phyloP scores from a whole-genome alignment of 1,284 basidiomycete genomes.

The Schizophyllum commune region DNA sequence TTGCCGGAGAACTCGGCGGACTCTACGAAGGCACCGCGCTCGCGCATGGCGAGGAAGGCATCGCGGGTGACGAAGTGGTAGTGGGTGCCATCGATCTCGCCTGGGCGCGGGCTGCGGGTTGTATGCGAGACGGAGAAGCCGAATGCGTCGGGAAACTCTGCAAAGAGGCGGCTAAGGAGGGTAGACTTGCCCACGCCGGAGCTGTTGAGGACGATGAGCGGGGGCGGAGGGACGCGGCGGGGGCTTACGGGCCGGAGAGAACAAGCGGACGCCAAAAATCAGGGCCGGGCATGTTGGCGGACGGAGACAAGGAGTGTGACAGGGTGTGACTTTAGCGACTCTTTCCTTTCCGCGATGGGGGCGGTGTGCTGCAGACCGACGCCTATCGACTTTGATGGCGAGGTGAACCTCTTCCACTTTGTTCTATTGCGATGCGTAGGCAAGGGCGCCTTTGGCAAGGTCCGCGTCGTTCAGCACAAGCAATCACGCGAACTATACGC shows the following conservation, averaged over 20 bases:
- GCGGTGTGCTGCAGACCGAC: slow-evolving; percentile 77
- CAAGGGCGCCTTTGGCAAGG: slow-evolving; percentile 98
- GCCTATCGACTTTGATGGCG: slow-evolving; percentile 96
- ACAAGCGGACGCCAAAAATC: slow-evolving; percentile 54
- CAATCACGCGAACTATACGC: slow-evolving; percentile 93
- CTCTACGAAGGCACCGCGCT: slow-evolving; percentile 64
- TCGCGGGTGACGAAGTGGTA: slow-evolving; percentile 68
- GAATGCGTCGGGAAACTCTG: slow-evolving; percentile 78
- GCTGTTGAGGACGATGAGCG: slow-evolving; percentile 75
- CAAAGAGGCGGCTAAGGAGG: slow-evolving; percentile 79
- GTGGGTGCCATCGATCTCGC: slow-evolving; percentile 77
- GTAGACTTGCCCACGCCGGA: slow-evolving; percentile 96
- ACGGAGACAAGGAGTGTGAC: neutral
- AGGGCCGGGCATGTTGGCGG: neutral
- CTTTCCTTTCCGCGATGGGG: slow-evolving; percentile 48
- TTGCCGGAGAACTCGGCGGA: slow-evolving; percentile 87
- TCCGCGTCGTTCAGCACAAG: slow-evolving; percentile 98
- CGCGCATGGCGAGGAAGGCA: slow-evolving; percentile 57
- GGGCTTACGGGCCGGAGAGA: slow-evolving; percentile 54
- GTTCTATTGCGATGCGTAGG: slow-evolving; percentile 90
- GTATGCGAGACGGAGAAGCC: slow-evolving; percentile 97
- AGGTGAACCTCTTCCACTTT: slow-evolving; percentile 97
- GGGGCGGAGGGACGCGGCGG: slow-evolving; percentile 24
- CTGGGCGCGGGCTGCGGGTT: slow-evolving; percentile 78
- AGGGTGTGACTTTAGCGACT: neutral